phyloP scores from a whole-genome alignment of 495 filamentous ascomycete species.

The Xylaria sp. region DNA sequence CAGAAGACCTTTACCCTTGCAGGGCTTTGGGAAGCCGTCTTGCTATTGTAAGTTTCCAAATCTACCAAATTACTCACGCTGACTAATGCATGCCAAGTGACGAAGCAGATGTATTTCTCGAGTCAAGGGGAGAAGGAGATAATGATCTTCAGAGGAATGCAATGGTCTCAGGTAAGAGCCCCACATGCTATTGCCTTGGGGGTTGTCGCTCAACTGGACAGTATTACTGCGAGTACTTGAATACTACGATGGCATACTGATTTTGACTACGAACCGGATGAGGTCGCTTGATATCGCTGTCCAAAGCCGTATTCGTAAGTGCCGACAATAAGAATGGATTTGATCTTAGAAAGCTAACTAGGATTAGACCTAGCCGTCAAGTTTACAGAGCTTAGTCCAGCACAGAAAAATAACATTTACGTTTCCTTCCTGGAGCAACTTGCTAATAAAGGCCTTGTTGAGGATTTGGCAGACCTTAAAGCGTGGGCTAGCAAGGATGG shows the following conservation, averaged over 20 bases:
- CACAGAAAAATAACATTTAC: constrained; percentile 13
- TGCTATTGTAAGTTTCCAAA: constrained; percentile 34
- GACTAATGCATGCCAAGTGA: background rate
- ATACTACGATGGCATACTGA: constrained; percentile 64
- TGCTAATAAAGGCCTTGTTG: constrained; percentile 8
- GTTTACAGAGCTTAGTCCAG: background rate
- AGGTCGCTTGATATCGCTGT: constrained; percentile 58
- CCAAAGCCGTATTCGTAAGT: constrained; percentile 24
- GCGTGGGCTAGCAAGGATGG: constrained; percentile 9
- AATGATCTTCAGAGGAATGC: constrained; percentile 23
- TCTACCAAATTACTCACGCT: background rate
- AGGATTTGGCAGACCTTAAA: background rate
- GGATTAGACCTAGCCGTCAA: constrained; percentile 18
- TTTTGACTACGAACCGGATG: constrained; percentile 64
- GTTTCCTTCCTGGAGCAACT: constrained; percentile 7
- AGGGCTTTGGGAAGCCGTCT: constrained; percentile 35
- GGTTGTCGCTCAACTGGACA: background rate
- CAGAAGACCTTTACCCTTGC: constrained; percentile 35
- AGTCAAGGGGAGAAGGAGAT: constrained; percentile 10
- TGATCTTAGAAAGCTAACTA: background rate
- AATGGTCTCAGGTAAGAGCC: constrained; percentile 26
- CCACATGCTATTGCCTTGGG: background rate
- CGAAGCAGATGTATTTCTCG: constrained; percentile 25
- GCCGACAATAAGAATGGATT: background rate
- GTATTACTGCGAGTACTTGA: constrained; percentile 62